Base-by-base conservation (phyloP, 2,329 filamentous ascomycete species). In the Bipolaris oryzae region DNA sequence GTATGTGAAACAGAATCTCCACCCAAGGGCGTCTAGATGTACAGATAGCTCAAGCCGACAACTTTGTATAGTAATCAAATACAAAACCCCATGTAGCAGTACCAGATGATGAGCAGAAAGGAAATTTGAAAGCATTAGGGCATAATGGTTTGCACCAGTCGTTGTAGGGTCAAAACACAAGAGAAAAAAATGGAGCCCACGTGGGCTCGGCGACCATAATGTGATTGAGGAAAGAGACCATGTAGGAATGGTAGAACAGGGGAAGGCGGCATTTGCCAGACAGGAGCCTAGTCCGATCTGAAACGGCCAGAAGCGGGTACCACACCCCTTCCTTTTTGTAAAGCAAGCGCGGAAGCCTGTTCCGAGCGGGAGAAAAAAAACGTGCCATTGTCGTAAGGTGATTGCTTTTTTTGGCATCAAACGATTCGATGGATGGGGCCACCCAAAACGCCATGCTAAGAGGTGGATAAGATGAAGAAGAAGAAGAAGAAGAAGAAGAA, bases 361-460 rank as follows among this genome's bases (percentile, higher is more conserved):
- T 53, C 56, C 65, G 53, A 57, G 45, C 56, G 64, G 53, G 45
- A 59, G 45, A 58, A 64, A 64, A 64, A 64, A 53, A 49, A 50
- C 46, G 58, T 61, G 45, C 57, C 47, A 62, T 67, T 63, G 28
- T 68, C 62, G 68, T 67, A 59, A 31, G 57, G 20, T 55, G 60
- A 61, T 63, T 63, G 64, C 64, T 60, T 50, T 57, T 57, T 43
- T 20, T 31, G 61, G 57, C 57, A 56, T 58, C 57, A 34, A 61
- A 62, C 60, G 58, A 67, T 57, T 63, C 55, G 44, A 62, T 55
- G 64, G 55, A 48, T 33, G 35, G 56, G 64, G 55, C 59, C 61
- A 58, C 69, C 71, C 55, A 61, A 73, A 73, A 75, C 73, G 73
- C 73, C 73, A 60, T 74, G 72, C 72, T 75, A 74, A 73, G 69